Evolutionary conservation across 441 rosid species (phyloP), one percentile per base, ranked within the genome.

Genomic region (Erodium texanum): DNA sequence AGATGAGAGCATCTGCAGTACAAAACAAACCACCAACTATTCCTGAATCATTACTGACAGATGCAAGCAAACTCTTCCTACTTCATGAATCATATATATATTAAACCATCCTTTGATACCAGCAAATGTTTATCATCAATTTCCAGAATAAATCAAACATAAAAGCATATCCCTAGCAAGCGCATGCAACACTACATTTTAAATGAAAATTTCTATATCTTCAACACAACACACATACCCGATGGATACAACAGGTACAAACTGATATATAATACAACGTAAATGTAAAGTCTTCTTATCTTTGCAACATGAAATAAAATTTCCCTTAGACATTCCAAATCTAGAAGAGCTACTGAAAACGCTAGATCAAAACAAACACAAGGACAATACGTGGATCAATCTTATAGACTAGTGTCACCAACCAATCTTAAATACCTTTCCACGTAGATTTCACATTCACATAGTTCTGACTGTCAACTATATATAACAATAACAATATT

Each of bases 1-100:
- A 14, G 56, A 48, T 48, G 56, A 48, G 56, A 48, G 56, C 56
- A 48, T 48, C 56, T 48, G 56, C 56, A 48, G 56, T 16, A 48
- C 14, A 18, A 16, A 48, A 48, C 56, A 32, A 48, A 48, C 56
- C 19, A 6, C n/a, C 16, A 14, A 48, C 56, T 14, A 48, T 16
- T 48, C 6, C 18, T 48, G 5, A 48, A 48, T 48, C 18, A 48
- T 16, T 16, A 48, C 3, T 14, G 56, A 15, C 14, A 48, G 16
- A 48, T 48, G 5, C 56, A 48, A 48, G 16, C 12, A 45, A 48
- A 48, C n/a, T n/a, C 14, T n/a, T 48, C 56, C 56, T 48, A n/a
- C 56, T 48, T 48, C 5, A 48, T 48, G n/a, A n/a, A 48, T 14
- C 5, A 11, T 48, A 14, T 0, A 48, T 48, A 14, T 0, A 48